Evolutionary conservation across 305 asterid species (phyloP), one percentile per base, ranked within the genome.

Genomic region (Fraxinus ornus): DNA sequence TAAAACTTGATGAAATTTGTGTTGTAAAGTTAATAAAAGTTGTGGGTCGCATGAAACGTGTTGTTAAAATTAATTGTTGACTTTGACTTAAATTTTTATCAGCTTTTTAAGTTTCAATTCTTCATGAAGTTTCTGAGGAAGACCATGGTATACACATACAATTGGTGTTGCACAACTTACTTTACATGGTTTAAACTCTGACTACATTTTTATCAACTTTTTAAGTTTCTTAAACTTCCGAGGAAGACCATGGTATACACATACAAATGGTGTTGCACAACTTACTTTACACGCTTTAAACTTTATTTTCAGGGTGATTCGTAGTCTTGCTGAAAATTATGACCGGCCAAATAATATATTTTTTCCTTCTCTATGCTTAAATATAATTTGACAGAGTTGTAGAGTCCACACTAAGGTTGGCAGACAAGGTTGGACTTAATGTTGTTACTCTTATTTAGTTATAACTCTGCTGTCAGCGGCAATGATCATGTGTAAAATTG

Each of bases 171-270:
- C 30, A 55, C 22, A 30, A 17, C 7, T 77, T 55, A 3, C 60
- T 75, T 36, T 22, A 9, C 7, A 52, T 55, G 21, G 21, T 75
- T 36, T 12, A 37, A 75, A 75, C 12, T 76, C 49, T 24, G 2
- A 30, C 33, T 30, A 30, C 2, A 12, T 44, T 44, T 44, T 12
- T 44, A 12, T 44, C 55, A 44, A 44, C n/a, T 13, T 47, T 47
- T 47, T 47, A 30, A 28, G 44, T 55, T 41, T 79, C 35, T 72
- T 4, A 84, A 84, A 64, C 28, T 49, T 36, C 37, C 19, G 6
- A 5, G 28, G 36, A 79, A 84, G 64, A 75, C 77, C 76, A 32
- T 80, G 47, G 82, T 74, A 66, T 68, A 26, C 57, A 64, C 44
- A 44, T 28, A 68, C 47, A 17, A 12, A n/a, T 4, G 1, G 77